Evolutionary conservation across 495 filamentous ascomycete species (phyloP).

Genomic region (Cercophora scortea): DNA sequence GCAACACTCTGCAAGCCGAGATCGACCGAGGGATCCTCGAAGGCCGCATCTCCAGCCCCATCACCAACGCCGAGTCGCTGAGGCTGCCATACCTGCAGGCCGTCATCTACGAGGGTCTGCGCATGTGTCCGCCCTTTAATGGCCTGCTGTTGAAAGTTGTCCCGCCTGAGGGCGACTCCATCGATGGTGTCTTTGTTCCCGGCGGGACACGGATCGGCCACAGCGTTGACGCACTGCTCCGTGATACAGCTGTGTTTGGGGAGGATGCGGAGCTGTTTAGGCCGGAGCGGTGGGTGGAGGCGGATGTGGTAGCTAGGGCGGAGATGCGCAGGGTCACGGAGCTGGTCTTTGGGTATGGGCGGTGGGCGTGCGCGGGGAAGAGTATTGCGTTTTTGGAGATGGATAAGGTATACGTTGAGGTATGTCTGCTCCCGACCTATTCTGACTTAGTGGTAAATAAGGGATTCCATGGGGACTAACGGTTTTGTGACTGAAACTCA

Average conservation of each 20-base stretch:
- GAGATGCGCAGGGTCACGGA: constrained; percentile 32
- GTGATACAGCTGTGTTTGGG: constrained; percentile 35
- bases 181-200: constrained; percentile 42
- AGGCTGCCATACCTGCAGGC: constrained; percentile 38
- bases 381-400: constrained; percentile 38
- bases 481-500: not conserved
- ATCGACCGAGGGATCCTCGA: constrained; percentile 36
- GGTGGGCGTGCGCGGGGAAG: constrained; percentile 39
- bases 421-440: constrained; percentile 11
- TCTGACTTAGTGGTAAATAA: too few species aligned
- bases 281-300: constrained; percentile 51
- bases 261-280: constrained; percentile 40
- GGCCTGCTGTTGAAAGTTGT: constrained; percentile 35
- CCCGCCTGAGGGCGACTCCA: constrained; percentile 43
- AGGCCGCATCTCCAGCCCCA: constrained; percentile 27
- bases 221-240: constrained; percentile 30
- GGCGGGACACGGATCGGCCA: constrained; percentile 44
- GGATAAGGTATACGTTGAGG: constrained; percentile 52
- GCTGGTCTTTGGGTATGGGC: constrained; percentile 35
- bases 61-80: constrained; percentile 32
- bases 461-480: too few species aligned
- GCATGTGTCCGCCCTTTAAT: constrained; percentile 32
- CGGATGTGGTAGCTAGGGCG: constrained; percentile 14
- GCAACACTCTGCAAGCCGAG: constrained; percentile 48
- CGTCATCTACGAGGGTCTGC: constrained; percentile 43